Percentiles rank a stretch among this genome's conserved stretches.
Evolutionary conservation across 2,329 filamentous ascomycete genomes (phyloP).

Genomic region (Penicillium sp.): DNA sequence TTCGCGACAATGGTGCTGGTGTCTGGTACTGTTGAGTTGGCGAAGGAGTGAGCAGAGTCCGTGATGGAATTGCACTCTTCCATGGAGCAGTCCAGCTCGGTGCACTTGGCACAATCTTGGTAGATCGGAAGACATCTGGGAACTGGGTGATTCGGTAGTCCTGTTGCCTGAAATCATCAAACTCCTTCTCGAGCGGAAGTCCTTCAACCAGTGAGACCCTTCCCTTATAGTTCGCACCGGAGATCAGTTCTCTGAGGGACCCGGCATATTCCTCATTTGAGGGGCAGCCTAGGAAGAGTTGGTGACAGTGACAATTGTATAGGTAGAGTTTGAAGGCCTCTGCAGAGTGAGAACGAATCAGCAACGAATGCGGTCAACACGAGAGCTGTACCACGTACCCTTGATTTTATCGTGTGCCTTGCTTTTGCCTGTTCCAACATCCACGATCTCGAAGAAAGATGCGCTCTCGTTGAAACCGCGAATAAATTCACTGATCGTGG

Average conservation of each 20-base stretch:
- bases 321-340: slow-evolving; percentile 58
- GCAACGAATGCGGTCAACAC: slow-evolving; percentile 9
- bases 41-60: slow-evolving; percentile 36
- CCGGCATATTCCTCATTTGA: slow-evolving; percentile 58
- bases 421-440: slow-evolving; percentile 48
- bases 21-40: slow-evolving; percentile 33
- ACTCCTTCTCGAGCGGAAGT: slow-evolving; percentile 56
- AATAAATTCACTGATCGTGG: slow-evolving; percentile 53
- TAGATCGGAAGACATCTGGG: slow-evolving; percentile 54
- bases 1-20: slow-evolving; percentile 32
- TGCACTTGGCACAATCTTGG: slow-evolving; percentile 43
- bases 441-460: slow-evolving; percentile 53
- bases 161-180: slow-evolving; percentile 46
- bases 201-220: slow-evolving; percentile 60
- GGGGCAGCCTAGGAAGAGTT: slow-evolving; percentile 61
- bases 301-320: slow-evolving; percentile 61
- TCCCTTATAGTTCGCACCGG: slow-evolving; percentile 46
- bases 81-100: slow-evolving; percentile 35
- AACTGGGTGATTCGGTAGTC: slow-evolving; percentile 54
- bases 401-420: slow-evolving; percentile 51
- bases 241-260: slow-evolving; percentile 52
- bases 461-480: slow-evolving; percentile 57
- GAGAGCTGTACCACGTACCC: slow-evolving; percentile 36
- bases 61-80: slow-evolving; percentile 33
- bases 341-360: slow-evolving; percentile 33